These are phyloP conservation scores for Nemania sp. DNA, from an alignment of 2,329 filamentous ascomycete genomes.

Conservation along the genomic window DNA sequence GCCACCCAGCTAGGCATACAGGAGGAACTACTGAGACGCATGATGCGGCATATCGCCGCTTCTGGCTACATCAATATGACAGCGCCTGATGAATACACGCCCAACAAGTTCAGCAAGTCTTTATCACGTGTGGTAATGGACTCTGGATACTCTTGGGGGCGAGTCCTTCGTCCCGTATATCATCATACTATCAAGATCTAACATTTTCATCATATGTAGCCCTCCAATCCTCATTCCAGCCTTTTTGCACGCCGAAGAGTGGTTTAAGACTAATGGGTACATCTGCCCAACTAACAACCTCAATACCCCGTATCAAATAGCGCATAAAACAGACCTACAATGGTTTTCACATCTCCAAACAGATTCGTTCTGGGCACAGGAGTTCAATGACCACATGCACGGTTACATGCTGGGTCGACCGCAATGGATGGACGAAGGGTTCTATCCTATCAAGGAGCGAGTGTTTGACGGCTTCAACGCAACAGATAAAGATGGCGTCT, in stretches of 20 bases:
- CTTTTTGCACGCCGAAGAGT: conserved; percentile 16
- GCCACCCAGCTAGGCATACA: conserved; percentile 16
- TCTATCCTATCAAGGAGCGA: conserved; percentile 43
- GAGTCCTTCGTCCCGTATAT: no score
- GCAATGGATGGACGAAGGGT: conserved; percentile 40
- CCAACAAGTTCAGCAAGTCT: conserved; percentile 46
- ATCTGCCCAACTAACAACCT: conserved; percentile 13
- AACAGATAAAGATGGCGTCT: conserved; percentile 21
- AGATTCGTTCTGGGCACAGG: conserved; percentile 17
- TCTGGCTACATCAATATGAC: conserved; percentile 48
- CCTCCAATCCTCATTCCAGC: conserved; percentile 7
- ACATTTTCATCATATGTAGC: neutral
- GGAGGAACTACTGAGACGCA: conserved; percentile 19
- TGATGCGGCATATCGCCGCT: conserved; percentile 45
- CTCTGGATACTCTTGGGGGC: conserved; percentile 38
- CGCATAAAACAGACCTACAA: conserved; percentile 26
- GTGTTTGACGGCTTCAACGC: conserved; percentile 17
- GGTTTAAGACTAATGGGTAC: conserved; percentile 18
- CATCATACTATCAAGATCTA: neutral
- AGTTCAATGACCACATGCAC: conserved; percentile 33
- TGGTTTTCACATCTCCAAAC: conserved; percentile 24
- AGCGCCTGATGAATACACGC: conserved; percentile 43
- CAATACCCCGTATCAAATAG: conserved; percentile 29
- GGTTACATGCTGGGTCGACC: conserved; percentile 43
- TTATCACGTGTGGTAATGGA: conserved; percentile 43